phyloP scores from a whole-genome alignment of 2,329 filamentous ascomycete genomes.

The Elsinoe arachidis region DNA sequence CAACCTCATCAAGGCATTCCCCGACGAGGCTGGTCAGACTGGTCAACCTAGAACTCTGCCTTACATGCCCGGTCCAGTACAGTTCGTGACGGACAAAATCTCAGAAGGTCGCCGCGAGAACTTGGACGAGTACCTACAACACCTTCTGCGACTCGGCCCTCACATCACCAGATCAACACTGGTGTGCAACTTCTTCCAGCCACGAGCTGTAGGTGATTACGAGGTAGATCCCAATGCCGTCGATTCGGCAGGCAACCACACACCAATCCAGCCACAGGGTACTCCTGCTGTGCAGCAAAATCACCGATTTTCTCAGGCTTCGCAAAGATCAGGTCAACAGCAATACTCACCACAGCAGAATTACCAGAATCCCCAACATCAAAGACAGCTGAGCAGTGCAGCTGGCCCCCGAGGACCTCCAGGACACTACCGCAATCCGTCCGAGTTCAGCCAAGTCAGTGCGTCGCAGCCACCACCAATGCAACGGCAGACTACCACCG shows the following conservation, averaged over 20 bases:
- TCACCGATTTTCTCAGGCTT: slow-evolving; percentile 42
- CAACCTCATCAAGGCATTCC: slow-evolving; percentile 81
- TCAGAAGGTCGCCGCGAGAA: slow-evolving; percentile 88
- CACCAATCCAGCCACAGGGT: slow-evolving; percentile 52
- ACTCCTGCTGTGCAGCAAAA: slow-evolving; percentile 33
- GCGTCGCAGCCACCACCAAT: slow-evolving; percentile 17
- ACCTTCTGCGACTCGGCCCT: slow-evolving; percentile 69
- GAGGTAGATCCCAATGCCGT: slow-evolving; percentile 69
- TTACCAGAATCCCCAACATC: slow-evolving; percentile 25
- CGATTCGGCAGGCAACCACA: slow-evolving; percentile 47
- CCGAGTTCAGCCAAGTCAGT: slow-evolving; percentile 19
- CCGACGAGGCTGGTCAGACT: slow-evolving; percentile 82
- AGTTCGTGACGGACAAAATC: slow-evolving; percentile 95
- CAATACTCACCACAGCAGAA: slow-evolving; percentile 43
- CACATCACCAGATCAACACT: slow-evolving; percentile 79
- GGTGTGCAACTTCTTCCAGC: slow-evolving; percentile 84
- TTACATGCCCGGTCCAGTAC: slow-evolving; percentile 97
- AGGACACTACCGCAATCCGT: slow-evolving; percentile 22
- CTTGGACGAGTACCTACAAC: slow-evolving; percentile 91
- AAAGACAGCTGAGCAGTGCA: slow-evolving; percentile 17
- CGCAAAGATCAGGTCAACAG: slow-evolving; percentile 15
- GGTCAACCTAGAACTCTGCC: slow-evolving; percentile 68
- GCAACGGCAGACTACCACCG: slow-evolving; percentile 13
- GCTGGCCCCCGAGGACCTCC: slow-evolving; percentile 15
- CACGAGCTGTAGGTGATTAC: slow-evolving; percentile 73